Conservation (phyloP, 805 yeast genomes). For the Wickerhamomyces pijperi region DNA sequence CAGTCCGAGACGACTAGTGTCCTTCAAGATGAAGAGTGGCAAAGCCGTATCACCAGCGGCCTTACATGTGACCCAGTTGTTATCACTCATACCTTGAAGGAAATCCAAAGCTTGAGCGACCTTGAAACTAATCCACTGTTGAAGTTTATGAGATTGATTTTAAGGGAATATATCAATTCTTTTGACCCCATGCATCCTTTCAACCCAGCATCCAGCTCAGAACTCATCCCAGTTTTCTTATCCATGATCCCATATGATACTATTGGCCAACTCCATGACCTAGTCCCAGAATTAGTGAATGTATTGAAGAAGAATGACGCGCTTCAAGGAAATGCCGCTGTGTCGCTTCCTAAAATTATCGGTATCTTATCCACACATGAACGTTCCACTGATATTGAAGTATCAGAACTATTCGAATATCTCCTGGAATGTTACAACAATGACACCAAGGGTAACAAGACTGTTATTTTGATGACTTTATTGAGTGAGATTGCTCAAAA, state of each 20-base stretch:
- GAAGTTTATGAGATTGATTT: background rate
- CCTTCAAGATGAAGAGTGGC: slow-evolving; percentile 67
- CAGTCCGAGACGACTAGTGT: slow-evolving; percentile 41
- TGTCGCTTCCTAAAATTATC: slow-evolving; percentile 16
- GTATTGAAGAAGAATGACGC: slow-evolving; percentile 15
- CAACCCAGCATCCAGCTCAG: background rate
- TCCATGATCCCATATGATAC: slow-evolving; percentile 14
- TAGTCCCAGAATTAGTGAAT: slow-evolving; percentile 16
- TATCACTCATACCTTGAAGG: slow-evolving; percentile 16
- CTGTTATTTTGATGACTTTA: slow-evolving; percentile 19
- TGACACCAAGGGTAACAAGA: slow-evolving; percentile 4
- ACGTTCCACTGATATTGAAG: slow-evolving; percentile 5
- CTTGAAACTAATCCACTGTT: background rate
- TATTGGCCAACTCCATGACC: slow-evolving; percentile 4
- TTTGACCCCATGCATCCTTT: background rate
- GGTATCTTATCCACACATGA: slow-evolving; percentile 42
- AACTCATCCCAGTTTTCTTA: background rate
- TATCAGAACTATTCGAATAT: slow-evolving; percentile 3
- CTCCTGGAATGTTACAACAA: slow-evolving; percentile 5
- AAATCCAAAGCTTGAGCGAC: background rate
- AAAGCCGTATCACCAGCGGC: slow-evolving; percentile 55
- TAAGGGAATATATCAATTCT: background rate
- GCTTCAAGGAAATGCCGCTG: slow-evolving; percentile 27
- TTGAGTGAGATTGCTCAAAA: slow-evolving; percentile 38
- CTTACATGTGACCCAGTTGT: slow-evolving; percentile 50